phyloP scores from a whole-genome alignment of 1,284 basidiomycete species.

The Sanghuangporus baumii region DNA sequence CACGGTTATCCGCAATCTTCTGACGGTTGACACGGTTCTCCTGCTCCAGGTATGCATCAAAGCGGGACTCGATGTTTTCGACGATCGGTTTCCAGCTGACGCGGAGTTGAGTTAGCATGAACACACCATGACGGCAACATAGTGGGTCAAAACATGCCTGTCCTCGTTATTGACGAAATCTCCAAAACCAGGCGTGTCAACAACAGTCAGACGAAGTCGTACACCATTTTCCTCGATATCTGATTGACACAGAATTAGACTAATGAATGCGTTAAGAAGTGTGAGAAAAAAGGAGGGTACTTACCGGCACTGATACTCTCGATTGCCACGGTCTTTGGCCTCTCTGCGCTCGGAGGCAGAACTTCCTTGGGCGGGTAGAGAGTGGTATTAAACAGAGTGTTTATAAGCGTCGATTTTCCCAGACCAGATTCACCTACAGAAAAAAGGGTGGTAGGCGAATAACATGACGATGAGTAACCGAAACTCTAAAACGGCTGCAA shows the following conservation, averaged over 20 bases:
- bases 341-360: conserved; percentile 78
- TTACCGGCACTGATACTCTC: conserved; percentile 94
- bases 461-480: conserved; percentile 17
- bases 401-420: conserved; percentile 96
- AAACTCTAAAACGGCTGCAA: conserved; percentile 23
- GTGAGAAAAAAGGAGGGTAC: conserved; percentile 26
- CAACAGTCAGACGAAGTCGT: conserved; percentile 91
- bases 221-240: conserved; percentile 98
- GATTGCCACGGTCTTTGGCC: conserved; percentile 89
- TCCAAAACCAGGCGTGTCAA: conserved; percentile 95
- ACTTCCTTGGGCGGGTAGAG: conserved; percentile 87
- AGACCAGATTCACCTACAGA: conserved; percentile 88
- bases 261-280: conserved; percentile 20
- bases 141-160: conserved; percentile 47
- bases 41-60: conserved; percentile 94
- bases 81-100: conserved; percentile 93
- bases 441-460: conserved; percentile 14
- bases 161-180: conserved; percentile 98
- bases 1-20: conserved; percentile 84
- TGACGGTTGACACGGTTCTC: conserved; percentile 94
- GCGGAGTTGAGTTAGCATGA: conserved; percentile 17
- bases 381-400: conserved; percentile 94
- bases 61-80: conserved; percentile 94
- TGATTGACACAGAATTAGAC: conserved; percentile 32
- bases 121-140: conserved; percentile 7